Conservation (phyloP, 768 basidiomycete genomes). For the Lentinula guzmanii region DNA sequence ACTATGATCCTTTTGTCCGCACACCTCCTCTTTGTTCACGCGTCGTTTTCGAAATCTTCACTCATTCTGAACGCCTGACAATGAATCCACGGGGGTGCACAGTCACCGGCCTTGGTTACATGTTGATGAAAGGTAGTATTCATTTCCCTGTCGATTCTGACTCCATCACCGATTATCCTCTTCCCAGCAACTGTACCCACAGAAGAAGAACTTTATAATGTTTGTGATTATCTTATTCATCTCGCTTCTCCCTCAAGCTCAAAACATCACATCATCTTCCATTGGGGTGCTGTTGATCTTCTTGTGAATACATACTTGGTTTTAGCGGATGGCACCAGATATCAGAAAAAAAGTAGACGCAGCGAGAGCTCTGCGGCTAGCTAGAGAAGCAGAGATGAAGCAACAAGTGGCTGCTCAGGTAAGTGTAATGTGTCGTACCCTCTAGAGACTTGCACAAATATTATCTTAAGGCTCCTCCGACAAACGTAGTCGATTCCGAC, state of each 20-base stretch:
- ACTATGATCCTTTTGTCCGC: not conserved
- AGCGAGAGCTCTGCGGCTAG: constrained; percentile 42
- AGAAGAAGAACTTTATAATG: constrained; percentile 50
- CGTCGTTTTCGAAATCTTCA: not conserved
- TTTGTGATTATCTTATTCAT: constrained; percentile 19
- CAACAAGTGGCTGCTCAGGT: constrained; percentile 50
- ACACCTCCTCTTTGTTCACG: not conserved
- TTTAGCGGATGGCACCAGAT: constrained; percentile 59
- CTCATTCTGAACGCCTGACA: not conserved
- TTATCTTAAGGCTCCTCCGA: constrained; percentile 9
- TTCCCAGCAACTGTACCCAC: constrained; percentile 41
- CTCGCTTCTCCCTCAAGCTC: not conserved
- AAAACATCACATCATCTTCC: not conserved
- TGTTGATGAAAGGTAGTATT: constrained; percentile 50
- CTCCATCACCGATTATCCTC: not conserved
- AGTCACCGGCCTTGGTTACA: constrained; percentile 55
- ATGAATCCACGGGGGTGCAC: not conserved
- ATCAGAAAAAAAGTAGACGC: constrained; percentile 59
- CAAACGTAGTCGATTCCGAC: constrained; percentile 27
- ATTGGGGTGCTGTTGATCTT: not conserved
- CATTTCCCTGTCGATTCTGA: not conserved
- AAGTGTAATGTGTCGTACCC: constrained; percentile 14
- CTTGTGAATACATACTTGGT: not conserved
- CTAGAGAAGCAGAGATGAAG: constrained; percentile 48
- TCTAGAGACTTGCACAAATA: not conserved